Evolutionary conservation across 768 basidiomycete genomes (phyloP).

Genomic region (Boletellus emodensis): DNA sequence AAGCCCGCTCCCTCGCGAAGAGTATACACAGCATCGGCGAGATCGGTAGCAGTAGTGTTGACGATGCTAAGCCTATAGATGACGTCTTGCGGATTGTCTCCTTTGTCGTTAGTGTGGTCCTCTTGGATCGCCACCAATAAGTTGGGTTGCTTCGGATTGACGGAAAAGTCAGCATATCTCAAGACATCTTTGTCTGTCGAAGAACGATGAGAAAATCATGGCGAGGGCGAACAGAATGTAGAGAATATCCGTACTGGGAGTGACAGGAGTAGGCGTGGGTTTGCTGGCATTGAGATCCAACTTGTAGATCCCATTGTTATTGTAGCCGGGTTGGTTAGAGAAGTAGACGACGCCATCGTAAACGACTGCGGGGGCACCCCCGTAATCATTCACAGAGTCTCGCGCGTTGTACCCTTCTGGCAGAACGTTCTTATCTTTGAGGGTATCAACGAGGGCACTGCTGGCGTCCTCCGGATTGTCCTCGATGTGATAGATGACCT

Average conservation of each 20-base stretch:
- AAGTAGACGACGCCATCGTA: constrained; percentile 50
- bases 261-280: constrained; percentile 41
- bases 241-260: constrained; percentile 44
- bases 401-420: constrained; percentile 50
- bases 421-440: constrained; percentile 42
- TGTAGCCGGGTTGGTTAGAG: constrained; percentile 41
- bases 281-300: constrained; percentile 24
- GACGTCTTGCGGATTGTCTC: constrained; percentile 32
- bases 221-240: background rate
- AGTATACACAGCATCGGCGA: constrained; percentile 34
- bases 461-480: constrained; percentile 48
- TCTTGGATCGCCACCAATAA: constrained; percentile 59
- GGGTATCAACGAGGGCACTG: constrained; percentile 48
- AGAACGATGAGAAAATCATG: background rate
- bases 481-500: constrained; percentile 53
- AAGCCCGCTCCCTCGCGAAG: constrained; percentile 59
- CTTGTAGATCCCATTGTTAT: constrained; percentile 43
- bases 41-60: constrained; percentile 35
- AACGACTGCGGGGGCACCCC: constrained; percentile 55
- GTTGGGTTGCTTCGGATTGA: constrained; percentile 48
- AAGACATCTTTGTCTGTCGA: constrained; percentile 9
- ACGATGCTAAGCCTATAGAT: constrained; percentile 55
- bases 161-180: constrained; percentile 45
- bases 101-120: constrained; percentile 48
- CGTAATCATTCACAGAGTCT: constrained; percentile 63